These are phyloP conservation scores for Rosa chinensis DNA, from an alignment of 306 rosid species.

Conservation along the genomic window DNA sequence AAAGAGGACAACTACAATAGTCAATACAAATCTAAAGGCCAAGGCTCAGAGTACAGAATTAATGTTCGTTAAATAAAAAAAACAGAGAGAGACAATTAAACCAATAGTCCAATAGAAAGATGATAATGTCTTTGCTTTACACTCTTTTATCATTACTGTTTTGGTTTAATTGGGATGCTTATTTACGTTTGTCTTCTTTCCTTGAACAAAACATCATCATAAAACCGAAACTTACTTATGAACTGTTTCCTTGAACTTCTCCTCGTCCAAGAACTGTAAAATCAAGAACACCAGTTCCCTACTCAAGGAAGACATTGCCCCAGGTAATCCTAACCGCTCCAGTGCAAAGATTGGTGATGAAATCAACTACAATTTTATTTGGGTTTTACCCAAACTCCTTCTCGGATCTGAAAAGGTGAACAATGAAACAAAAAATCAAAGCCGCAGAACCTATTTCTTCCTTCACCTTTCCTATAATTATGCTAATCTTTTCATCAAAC, in stretches of 20 bases:
- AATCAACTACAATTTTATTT: constrained; percentile 11
- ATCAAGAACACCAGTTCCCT: constrained; percentile 50
- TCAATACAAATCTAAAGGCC: too few relatives aligned
- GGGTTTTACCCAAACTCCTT: constrained; percentile 19
- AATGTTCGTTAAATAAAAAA: too few relatives aligned
- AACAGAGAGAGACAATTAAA: too few relatives aligned
- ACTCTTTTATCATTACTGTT: too few relatives aligned
- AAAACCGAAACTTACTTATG: constrained; percentile 33
- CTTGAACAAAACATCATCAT: background rate
- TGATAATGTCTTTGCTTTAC: too few relatives aligned
- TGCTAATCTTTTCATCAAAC: constrained; percentile 18
- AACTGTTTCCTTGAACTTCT: constrained; percentile 49
- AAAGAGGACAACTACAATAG: too few relatives aligned
- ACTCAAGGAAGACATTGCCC: constrained; percentile 51
- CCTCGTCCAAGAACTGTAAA: constrained; percentile 46
- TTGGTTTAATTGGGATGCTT: too few relatives aligned
- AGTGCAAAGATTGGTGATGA: constrained; percentile 34
- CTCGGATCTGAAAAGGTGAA: constrained; percentile 7
- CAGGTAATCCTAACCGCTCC: constrained; percentile 47
- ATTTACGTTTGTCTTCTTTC: too few relatives aligned
- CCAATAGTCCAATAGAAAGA: too few relatives aligned
- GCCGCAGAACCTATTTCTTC: constrained; percentile 18
- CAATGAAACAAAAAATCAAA: background rate
- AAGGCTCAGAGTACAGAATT: too few relatives aligned
- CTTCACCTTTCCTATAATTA: constrained; percentile 6